These are phyloP conservation scores for Exophiala phaeomuriformis DNA, from an alignment of 2,329 filamentous ascomycete species.

Conservation along the genomic window DNA sequence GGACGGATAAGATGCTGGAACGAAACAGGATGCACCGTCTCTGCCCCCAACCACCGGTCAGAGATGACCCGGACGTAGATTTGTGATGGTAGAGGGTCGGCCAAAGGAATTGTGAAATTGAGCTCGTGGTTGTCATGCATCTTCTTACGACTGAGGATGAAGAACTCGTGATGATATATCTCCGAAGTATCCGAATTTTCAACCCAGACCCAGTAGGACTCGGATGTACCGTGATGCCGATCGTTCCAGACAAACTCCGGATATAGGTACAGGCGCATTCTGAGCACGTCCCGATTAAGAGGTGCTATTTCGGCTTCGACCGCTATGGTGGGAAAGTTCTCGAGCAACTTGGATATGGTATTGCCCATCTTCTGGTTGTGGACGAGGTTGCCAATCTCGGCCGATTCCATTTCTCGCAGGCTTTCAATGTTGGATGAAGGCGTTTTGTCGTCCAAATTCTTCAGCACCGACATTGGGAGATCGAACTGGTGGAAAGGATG, in stretches of 20 bases:
- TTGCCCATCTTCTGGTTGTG: conserved; percentile 84
- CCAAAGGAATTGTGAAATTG: conserved; percentile 92
- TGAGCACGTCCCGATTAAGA: conserved; percentile 84
- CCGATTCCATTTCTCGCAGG: conserved; percentile 84
- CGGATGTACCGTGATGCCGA: conserved; percentile 82
- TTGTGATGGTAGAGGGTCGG: conserved; percentile 86
- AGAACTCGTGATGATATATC: conserved; percentile 96
- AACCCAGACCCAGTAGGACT: conserved; percentile 98
- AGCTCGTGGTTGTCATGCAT: conserved; percentile 94
- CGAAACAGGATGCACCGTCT: conserved; percentile 89
- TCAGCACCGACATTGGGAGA: conserved; percentile 71
- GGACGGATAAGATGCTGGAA: conserved; percentile 97
- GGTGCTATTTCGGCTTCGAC: conserved; percentile 94
- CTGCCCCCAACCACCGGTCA: conserved; percentile 91
- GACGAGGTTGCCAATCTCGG: conserved; percentile 83
- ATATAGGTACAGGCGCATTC: conserved; percentile 78
- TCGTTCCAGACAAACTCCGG: conserved; percentile 96
- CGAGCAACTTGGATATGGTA: conserved; percentile 70
- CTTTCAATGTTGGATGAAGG: conserved; percentile 66
- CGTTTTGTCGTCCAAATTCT: conserved; percentile 76
- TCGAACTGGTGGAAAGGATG: conserved; percentile 96
- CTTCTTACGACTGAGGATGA: conserved; percentile 84
- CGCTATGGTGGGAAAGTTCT: conserved; percentile 85
- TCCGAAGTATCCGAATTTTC: conserved; percentile 96
- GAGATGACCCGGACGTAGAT: conserved; percentile 94